phyloP scores from a whole-genome alignment of 1,139 yeast species.

The Pichia sp. region DNA sequence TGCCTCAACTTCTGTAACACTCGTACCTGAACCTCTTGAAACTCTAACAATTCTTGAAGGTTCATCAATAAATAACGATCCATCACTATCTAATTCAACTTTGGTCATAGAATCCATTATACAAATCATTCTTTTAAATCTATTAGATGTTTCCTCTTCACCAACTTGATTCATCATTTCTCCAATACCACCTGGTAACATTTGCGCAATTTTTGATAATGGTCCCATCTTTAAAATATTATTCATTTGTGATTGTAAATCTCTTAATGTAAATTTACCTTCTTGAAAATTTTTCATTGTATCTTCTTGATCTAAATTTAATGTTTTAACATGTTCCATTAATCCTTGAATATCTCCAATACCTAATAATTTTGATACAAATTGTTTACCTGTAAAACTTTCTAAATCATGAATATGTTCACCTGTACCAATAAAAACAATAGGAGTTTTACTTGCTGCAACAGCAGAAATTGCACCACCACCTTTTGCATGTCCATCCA shows the following conservation, averaged over 20 bases:
- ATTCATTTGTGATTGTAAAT: constrained; percentile 91
- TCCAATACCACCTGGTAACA: constrained; percentile 93
- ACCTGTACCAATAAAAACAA: constrained; percentile 95
- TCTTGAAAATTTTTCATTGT: constrained; percentile 91
- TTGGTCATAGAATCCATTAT: constrained; percentile 96
- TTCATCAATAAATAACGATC: constrained; percentile 68
- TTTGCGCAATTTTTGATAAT: constrained; percentile 81
- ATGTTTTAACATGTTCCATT: constrained; percentile 86
- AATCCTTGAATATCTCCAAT: constrained; percentile 94
- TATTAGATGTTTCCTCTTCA: constrained; percentile 80
- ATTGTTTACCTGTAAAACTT: constrained; percentile 82
- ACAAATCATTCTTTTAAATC: constrained; percentile 83
- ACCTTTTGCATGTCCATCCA: constrained; percentile 99
- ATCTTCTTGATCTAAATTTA: constrained; percentile 86
- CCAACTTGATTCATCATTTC: constrained; percentile 81
- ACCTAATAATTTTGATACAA: constrained; percentile 83
- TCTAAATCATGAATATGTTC: constrained; percentile 94
- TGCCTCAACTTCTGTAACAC: constrained; percentile 90
- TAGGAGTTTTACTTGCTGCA: constrained; percentile 96
- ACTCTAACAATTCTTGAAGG: constrained; percentile 86
- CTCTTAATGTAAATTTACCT: constrained; percentile 88
- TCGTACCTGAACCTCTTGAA: constrained; percentile 94
- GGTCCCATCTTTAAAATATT: constrained; percentile 97
- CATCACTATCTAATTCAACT: constrained; percentile 86
- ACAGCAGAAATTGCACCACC: constrained; percentile 99